Conservation (phyloP, 768 basidiomycete genomes). For the Leccinum broughii region DNA sequence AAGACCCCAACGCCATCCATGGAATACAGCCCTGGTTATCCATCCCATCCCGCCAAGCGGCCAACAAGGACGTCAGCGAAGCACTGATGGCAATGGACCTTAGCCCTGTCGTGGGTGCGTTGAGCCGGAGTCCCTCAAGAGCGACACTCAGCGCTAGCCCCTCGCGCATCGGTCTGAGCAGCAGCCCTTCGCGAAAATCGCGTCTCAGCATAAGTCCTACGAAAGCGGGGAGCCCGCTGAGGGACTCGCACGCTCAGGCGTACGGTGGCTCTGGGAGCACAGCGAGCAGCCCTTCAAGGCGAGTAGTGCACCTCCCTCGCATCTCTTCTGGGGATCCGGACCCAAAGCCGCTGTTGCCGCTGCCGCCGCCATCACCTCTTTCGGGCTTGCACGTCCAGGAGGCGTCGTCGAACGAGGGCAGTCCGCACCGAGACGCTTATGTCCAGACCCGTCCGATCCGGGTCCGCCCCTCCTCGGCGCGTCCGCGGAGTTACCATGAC, state of each 20-base stretch:
- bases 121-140: slow-evolving; percentile 29
- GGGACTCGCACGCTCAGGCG: slow-evolving; percentile 11
- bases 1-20: slow-evolving; percentile 6
- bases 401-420: not conserved
- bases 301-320: slow-evolving; percentile 23
- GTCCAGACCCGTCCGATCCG: slow-evolving; percentile 24
- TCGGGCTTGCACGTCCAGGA: not conserved
- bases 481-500: slow-evolving; percentile 66
- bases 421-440: not conserved
- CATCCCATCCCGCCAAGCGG: slow-evolving; percentile 24
- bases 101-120: slow-evolving; percentile 5
- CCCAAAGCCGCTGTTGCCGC: not conserved
- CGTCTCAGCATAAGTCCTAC: slow-evolving; percentile 26
- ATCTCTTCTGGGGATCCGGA: slow-evolving; percentile 20
- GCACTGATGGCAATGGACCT: slow-evolving; percentile 44
- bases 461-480: slow-evolving; percentile 36
- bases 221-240: slow-evolving; percentile 20
- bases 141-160: slow-evolving; percentile 21
- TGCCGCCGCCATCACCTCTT: slow-evolving; percentile 8
- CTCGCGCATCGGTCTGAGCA: slow-evolving; percentile 20
- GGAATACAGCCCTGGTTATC: slow-evolving; percentile 34
- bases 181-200: slow-evolving; percentile 26
- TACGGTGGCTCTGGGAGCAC: slow-evolving; percentile 13
- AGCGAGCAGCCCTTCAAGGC: slow-evolving; percentile 24
- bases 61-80: slow-evolving; percentile 23